Percentiles rank a stretch among this genome's conserved stretches.
These are phyloP conservation scores for Macroventuria anomochaeta DNA, from an alignment of 2,329 filamentous ascomycete species.

Conservation along the genomic window DNA sequence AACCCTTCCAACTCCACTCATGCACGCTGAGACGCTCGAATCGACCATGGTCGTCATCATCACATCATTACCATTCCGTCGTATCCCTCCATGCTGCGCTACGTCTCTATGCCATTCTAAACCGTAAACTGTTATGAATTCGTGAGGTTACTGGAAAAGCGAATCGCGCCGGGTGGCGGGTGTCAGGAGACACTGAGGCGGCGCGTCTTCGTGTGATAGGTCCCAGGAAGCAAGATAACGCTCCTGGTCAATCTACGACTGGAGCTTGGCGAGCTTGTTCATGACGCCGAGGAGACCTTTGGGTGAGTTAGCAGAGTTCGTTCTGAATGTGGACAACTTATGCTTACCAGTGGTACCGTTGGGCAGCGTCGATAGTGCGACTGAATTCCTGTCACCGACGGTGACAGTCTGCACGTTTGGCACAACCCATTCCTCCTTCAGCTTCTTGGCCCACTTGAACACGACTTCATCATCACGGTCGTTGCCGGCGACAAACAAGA, in stretches of 20 bases:
- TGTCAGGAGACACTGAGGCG: constrained; percentile 5
- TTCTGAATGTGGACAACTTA: not conserved
- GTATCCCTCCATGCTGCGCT: not conserved
- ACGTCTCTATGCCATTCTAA: constrained; percentile 4
- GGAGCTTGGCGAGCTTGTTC: constrained; percentile 36
- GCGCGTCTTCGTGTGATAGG: not conserved
- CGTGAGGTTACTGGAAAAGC: not conserved
- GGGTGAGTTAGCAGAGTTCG: constrained; percentile 12
- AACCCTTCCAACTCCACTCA: constrained; percentile 6
- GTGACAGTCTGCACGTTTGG: constrained; percentile 81
- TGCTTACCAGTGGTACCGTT: constrained; percentile 87
- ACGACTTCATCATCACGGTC: constrained; percentile 92
- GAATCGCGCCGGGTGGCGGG: constrained; percentile 5
- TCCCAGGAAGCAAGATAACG: not conserved
- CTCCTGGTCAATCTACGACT: constrained; percentile 12
- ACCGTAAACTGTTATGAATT: not conserved
- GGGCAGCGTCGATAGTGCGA: constrained; percentile 82
- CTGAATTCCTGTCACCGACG: constrained; percentile 84
- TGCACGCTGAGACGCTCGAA: constrained; percentile 10
- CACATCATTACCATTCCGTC: constrained; percentile 3
- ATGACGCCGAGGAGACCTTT: constrained; percentile 42
- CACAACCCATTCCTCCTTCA: constrained; percentile 60
- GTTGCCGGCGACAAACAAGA: constrained; percentile 87
- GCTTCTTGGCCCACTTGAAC: constrained; percentile 89
- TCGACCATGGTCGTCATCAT: constrained; percentile 2